phyloP scores from a whole-genome alignment of 768 basidiomycete genomes.

The Kwoniella dejecticola region DNA sequence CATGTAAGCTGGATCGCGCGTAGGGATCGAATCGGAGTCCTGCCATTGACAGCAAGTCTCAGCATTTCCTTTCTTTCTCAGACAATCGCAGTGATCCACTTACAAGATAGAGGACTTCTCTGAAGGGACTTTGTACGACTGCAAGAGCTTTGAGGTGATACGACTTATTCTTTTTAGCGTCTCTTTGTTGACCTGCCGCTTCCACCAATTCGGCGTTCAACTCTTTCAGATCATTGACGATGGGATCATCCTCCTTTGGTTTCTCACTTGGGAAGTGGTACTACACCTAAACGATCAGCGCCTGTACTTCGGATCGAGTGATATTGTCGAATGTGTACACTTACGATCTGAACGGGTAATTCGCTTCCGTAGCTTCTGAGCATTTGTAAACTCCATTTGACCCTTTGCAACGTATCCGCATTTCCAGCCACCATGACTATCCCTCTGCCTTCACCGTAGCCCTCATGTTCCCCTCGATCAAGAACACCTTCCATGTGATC shows the following conservation, averaged over 20 bases:
- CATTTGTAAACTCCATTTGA: constrained; percentile 46
- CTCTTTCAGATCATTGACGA: constrained; percentile 58
- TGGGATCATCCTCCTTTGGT: constrained; percentile 47
- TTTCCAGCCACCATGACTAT: constrained; percentile 60
- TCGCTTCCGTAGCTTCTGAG: constrained; percentile 38
- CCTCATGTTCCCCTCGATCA: constrained; percentile 16
- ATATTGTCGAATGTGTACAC: neutral
- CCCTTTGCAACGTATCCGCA: constrained; percentile 51
- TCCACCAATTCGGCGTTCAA: constrained; percentile 61
- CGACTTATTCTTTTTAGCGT: constrained; percentile 54
- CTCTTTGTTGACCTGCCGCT: constrained; percentile 42
- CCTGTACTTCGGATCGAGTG: too few relatives aligned
- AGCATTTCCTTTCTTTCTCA: neutral
- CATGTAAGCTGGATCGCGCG: constrained; percentile 54
- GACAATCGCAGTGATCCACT: constrained; percentile 13
- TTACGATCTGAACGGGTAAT: constrained; percentile 51
- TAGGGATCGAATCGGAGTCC: constrained; percentile 54
- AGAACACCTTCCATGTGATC: constrained; percentile 46
- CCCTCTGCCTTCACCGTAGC: constrained; percentile 52
- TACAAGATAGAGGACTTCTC: constrained; percentile 58
- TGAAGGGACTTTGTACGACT: constrained; percentile 51
- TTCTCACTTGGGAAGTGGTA: constrained; percentile 58
- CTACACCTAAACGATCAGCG: too few relatives aligned
- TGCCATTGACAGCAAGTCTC: constrained; percentile 6
- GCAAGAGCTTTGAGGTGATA: constrained; percentile 55